Evolutionary conservation across 176 grass and related monocot genomes (phyloP).

Genomic region (Rhipidocladum racemiflorum): DNA sequence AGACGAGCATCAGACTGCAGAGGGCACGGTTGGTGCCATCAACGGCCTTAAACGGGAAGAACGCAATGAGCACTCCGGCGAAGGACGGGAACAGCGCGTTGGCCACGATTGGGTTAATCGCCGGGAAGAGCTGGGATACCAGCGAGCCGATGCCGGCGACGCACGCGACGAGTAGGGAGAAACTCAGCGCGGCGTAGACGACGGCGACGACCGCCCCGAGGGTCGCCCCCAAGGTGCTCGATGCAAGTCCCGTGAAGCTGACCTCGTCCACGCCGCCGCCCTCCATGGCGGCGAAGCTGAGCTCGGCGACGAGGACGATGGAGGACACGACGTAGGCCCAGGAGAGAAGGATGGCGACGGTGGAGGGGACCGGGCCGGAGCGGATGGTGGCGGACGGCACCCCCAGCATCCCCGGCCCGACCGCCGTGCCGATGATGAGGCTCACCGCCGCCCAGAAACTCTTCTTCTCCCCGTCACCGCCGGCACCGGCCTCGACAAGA

Average conservation of each 20-base stretch:
- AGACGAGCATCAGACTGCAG: slow-evolving; percentile 64
- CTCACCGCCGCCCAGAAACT: slow-evolving; percentile 80
- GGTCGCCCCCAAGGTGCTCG: slow-evolving; percentile 51
- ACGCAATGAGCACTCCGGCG: slow-evolving; percentile 50
- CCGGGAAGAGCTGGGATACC: slow-evolving; percentile 51
- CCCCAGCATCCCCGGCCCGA: slow-evolving; percentile 80
- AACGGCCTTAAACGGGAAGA: slow-evolving; percentile 75
- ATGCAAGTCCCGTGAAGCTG: slow-evolving; percentile 83
- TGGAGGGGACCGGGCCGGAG: slow-evolving; percentile 57
- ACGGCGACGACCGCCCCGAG: slow-evolving; percentile 43
- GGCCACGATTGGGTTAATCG: slow-evolving; percentile 29
- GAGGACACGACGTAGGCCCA: slow-evolving; percentile 85
- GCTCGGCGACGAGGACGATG: slow-evolving; percentile 72
- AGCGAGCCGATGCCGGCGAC: slow-evolving; percentile 70
- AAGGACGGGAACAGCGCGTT: slow-evolving; percentile 66
- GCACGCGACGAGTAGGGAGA: slow-evolving; percentile 69
- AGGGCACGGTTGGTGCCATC: slow-evolving; percentile 62
- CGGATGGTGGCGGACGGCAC: slow-evolving; percentile 72
- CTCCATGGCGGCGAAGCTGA: slow-evolving; percentile 67
- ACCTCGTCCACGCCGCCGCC: slow-evolving; percentile 52
- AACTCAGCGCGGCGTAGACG: slow-evolving; percentile 73
- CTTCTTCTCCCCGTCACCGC: slow-evolving; percentile 9
- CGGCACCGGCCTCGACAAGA: neutral
- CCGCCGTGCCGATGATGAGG: slow-evolving; percentile 72
- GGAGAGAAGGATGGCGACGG: slow-evolving; percentile 53